These are phyloP conservation scores for Trametopsis cervina DNA, from an alignment of 768 basidiomycete genomes.

Conservation along the genomic window DNA sequence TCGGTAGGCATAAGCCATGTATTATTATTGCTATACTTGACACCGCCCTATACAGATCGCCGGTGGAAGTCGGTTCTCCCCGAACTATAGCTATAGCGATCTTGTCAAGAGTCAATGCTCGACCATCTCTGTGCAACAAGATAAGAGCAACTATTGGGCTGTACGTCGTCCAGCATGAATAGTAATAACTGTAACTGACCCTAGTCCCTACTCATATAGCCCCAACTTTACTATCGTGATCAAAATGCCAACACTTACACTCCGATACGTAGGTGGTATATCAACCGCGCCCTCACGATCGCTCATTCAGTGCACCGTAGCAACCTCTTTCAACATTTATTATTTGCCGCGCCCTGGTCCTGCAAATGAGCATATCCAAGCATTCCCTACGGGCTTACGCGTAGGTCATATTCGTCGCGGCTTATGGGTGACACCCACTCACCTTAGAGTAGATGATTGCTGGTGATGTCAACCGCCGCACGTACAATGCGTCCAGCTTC, in stretches of 20 bases:
- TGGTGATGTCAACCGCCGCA: constrained; percentile 22
- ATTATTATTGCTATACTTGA: not conserved
- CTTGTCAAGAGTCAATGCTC: constrained; percentile 3
- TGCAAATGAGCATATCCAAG: constrained; percentile 11
- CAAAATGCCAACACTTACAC: constrained; percentile 9
- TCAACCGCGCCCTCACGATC: too few relatives aligned
- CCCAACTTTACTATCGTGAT: constrained; percentile 15
- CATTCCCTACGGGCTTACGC: constrained; percentile 16
- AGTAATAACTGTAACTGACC: not conserved
- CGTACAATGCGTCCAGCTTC: constrained; percentile 23
- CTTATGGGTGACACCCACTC: too few relatives aligned
- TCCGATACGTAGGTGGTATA: constrained; percentile 14
- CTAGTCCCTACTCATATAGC: constrained; percentile 7
- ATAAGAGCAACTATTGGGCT: constrained; percentile 21
- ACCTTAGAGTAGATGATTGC: constrained; percentile 18
- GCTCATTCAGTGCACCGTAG: constrained; percentile 1
- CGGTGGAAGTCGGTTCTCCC: constrained; percentile 8
- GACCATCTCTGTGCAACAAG: constrained; percentile 4
- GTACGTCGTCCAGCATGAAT: constrained; percentile 8
- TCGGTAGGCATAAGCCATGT: not conserved
- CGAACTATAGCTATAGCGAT: constrained; percentile 4
- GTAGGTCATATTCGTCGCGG: not conserved
- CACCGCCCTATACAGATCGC: not conserved
- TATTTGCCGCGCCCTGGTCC: constrained; percentile 14
- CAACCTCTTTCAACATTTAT: constrained; percentile 18